Evolutionary conservation across 1,284 basidiomycete species (phyloP).

Genomic region (Stereum hirsutum): DNA sequence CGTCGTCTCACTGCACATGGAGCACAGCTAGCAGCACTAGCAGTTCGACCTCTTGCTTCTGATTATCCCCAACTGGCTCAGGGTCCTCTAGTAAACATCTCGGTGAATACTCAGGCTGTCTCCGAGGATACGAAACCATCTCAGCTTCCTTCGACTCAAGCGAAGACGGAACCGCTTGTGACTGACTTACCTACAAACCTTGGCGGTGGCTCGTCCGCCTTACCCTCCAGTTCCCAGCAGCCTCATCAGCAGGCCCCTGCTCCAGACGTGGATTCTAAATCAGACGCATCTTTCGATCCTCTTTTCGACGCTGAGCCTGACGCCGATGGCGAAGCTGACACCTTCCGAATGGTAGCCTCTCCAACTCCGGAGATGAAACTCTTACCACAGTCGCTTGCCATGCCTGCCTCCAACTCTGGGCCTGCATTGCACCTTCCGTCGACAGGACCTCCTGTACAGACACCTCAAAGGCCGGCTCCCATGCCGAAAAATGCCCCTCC

Average conservation of each 20-base stretch:
- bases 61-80: too few relatives aligned
- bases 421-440: constrained; percentile 2
- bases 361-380: constrained; percentile 10
- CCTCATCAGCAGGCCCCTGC: too few relatives aligned
- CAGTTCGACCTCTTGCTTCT: constrained; percentile 60
- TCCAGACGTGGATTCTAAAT: constrained; percentile 47
- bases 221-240: background rate
- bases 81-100: too few relatives aligned
- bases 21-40: constrained; percentile 79
- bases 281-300: constrained; percentile 72
- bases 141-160: too few relatives aligned
- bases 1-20: constrained; percentile 79
- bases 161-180: too few relatives aligned
- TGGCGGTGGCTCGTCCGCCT: too few relatives aligned
- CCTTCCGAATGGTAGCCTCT: constrained; percentile 4
- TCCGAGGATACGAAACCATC: too few relatives aligned
- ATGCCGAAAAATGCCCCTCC: constrained; percentile 66
- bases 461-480: constrained; percentile 8
- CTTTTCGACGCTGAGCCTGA: constrained; percentile 74
- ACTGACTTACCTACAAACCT: too few relatives aligned
- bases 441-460: background rate
- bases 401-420: background rate
- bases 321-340: constrained; percentile 31
- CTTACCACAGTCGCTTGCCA: constrained; percentile 5
- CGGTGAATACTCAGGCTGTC: too few relatives aligned